Conservation (phyloP, 2,329 filamentous ascomycete species). For the Basipetospora sp. region DNA sequence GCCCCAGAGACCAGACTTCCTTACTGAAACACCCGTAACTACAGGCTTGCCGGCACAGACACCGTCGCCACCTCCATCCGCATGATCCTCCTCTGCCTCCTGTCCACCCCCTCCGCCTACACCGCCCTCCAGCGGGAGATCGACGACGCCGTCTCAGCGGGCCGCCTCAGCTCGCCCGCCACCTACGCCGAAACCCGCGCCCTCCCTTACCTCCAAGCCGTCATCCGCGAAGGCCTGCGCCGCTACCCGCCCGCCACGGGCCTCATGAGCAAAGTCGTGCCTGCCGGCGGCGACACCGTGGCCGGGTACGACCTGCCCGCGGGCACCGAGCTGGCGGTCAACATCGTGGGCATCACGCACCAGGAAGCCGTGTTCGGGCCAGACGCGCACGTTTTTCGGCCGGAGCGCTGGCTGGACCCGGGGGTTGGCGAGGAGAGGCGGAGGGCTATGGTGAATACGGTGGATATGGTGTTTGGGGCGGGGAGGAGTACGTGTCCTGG, state of each 20-base stretch:
- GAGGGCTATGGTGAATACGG: conserved; percentile 20
- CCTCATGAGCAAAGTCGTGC: conserved; percentile 22
- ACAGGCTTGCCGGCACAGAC: conserved; percentile 30
- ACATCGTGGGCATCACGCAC: conserved; percentile 21
- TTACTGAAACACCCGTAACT: neutral
- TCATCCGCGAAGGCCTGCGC: conserved; percentile 33
- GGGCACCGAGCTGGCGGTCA: conserved; percentile 19
- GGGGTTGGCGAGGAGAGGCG: conserved; percentile 14
- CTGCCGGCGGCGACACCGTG: conserved; percentile 16
- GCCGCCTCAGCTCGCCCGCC: conserved; percentile 11
- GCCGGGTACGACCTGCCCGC: conserved; percentile 18
- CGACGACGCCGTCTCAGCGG: conserved; percentile 12
- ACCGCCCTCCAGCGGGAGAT: conserved; percentile 28
- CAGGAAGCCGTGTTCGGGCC: conserved; percentile 20
- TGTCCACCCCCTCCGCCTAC: conserved; percentile 29
- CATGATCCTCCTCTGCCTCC: conserved; percentile 34
- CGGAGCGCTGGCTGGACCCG: conserved; percentile 24
- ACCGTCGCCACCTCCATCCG: conserved; percentile 37
- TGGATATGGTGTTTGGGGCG: conserved; percentile 25
- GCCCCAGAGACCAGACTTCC: neutral
- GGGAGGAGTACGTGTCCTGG: conserved; percentile 26
- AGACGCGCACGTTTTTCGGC: conserved; percentile 20
- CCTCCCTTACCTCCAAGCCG: conserved; percentile 30
- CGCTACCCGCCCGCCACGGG: conserved; percentile 23
- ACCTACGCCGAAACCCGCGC: conserved; percentile 19